Evolutionary conservation across 306 rosid species (phyloP).

Genomic region (Gastrolobium bilobum): DNA sequence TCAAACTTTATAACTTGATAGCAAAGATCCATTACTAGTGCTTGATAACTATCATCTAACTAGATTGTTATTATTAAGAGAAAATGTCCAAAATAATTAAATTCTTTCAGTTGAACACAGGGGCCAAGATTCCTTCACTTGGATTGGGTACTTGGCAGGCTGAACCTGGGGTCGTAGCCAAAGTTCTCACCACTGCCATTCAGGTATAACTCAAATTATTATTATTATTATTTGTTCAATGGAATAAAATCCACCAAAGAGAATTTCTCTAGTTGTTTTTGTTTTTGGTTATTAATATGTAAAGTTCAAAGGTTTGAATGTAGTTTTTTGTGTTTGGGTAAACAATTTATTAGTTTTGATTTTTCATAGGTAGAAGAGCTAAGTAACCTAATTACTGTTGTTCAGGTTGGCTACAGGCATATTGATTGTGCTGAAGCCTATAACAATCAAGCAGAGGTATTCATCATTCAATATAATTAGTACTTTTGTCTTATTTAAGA

Average conservation of each 20-base stretch:
- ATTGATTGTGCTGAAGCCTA: constrained; percentile 76
- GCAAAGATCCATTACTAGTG: too few species aligned
- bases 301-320: background rate
- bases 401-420: constrained; percentile 56
- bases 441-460: constrained; percentile 72
- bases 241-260: background rate
- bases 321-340: background rate
- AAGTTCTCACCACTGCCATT: constrained; percentile 64
- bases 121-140: constrained; percentile 49
- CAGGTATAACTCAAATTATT: constrained; percentile 40
- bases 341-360: background rate
- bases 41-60: background rate
- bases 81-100: constrained; percentile 22
- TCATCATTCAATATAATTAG: background rate
- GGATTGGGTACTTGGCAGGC: constrained; percentile 55
- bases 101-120: constrained; percentile 41
- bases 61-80: background rate
- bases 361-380: background rate
- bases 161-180: constrained; percentile 58
- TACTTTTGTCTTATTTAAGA: background rate
- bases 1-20: background rate
- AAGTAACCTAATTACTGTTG: background rate
- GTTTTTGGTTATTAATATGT: background rate
- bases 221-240: background rate
- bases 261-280: background rate